phyloP scores from a whole-genome alignment of 495 filamentous ascomycete genomes.

The Bacidia rubella region DNA sequence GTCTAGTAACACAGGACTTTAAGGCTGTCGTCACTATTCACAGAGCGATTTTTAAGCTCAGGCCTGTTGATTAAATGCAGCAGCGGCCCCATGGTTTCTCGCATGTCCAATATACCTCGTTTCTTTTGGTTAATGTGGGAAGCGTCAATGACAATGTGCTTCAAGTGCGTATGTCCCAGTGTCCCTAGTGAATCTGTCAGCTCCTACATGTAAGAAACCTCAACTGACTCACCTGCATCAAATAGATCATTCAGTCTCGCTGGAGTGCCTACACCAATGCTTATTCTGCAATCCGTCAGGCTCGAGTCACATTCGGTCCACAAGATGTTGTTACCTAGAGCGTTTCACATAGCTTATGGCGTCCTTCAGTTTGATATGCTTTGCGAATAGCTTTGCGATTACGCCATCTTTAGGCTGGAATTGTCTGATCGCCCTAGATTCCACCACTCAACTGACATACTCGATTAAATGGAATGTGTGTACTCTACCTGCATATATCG shows the following conservation, averaged over 20 bases:
- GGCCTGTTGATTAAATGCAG: constrained; percentile 46
- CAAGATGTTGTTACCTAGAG: constrained; percentile 34
- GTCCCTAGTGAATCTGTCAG: constrained; percentile 35
- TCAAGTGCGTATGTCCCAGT: constrained; percentile 50
- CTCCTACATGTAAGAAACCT: neutral
- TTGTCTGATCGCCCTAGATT: constrained; percentile 49
- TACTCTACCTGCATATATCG: constrained; percentile 11
- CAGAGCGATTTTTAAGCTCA: constrained; percentile 59
- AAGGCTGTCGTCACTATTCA: constrained; percentile 29
- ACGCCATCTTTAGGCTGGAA: constrained; percentile 64
- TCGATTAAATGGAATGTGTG: neutral
- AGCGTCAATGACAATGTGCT: constrained; percentile 74
- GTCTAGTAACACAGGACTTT: too few relatives aligned
- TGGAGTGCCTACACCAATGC: constrained; percentile 83
- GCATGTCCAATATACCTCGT: constrained; percentile 83
- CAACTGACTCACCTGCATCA: constrained; percentile 48
- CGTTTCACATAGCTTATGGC: constrained; percentile 61
- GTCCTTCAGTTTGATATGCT: constrained; percentile 91
- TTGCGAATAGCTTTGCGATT: constrained; percentile 90
- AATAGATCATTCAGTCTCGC: constrained; percentile 67
- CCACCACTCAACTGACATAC: constrained; percentile 4
- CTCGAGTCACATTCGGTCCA: neutral
- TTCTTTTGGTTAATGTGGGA: constrained; percentile 89
- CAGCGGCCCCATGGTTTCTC: constrained; percentile 68
- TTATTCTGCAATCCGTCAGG: constrained; percentile 38